phyloP scores from a whole-genome alignment of 148 eudicot species.

The Chenopodium berlandieri region DNA sequence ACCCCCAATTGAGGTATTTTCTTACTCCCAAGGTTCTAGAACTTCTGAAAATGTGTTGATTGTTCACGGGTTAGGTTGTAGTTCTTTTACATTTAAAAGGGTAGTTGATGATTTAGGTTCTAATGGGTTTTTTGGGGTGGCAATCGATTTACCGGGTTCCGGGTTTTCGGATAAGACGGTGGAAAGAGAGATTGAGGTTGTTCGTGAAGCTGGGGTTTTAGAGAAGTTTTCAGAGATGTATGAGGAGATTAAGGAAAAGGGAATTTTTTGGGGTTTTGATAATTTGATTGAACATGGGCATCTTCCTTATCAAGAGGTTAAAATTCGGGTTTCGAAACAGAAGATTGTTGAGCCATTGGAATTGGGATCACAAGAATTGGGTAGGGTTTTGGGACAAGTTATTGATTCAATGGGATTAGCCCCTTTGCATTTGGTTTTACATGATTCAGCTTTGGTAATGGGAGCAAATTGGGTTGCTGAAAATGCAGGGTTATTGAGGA shows the following conservation, averaged over 20 bases:
- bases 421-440: conserved; percentile 78
- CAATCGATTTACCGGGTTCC: conserved; percentile 84
- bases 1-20: conserved; percentile 57
- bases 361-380: conserved; percentile 62
- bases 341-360: conserved; percentile 49
- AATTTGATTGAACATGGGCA: conserved; percentile 78
- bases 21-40: conserved; percentile 53
- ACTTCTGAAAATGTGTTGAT: conserved; percentile 48
- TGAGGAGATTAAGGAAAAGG: conserved; percentile 76
- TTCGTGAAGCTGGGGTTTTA: conserved; percentile 36
- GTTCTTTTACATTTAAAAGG: conserved; percentile 56
- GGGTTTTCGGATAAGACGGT: conserved; percentile 83
- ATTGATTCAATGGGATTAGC: conserved; percentile 65
- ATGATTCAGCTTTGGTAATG: conserved; percentile 78
- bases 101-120: conserved; percentile 51
- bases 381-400: conserved; percentile 76
- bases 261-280: conserved; percentile 93
- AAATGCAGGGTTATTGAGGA: conserved; percentile 54
- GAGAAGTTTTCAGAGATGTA: conserved; percentile 56
- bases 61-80: conserved; percentile 81
- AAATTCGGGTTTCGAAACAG: conserved; percentile 36
- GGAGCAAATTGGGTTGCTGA: conserved; percentile 77
- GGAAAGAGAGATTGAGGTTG: conserved; percentile 44
- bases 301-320: conserved; percentile 48
- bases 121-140: conserved; percentile 51